Evolutionary conservation across 257 asterid species (phyloP).

Genomic region (Fraxinus excelsior): DNA sequence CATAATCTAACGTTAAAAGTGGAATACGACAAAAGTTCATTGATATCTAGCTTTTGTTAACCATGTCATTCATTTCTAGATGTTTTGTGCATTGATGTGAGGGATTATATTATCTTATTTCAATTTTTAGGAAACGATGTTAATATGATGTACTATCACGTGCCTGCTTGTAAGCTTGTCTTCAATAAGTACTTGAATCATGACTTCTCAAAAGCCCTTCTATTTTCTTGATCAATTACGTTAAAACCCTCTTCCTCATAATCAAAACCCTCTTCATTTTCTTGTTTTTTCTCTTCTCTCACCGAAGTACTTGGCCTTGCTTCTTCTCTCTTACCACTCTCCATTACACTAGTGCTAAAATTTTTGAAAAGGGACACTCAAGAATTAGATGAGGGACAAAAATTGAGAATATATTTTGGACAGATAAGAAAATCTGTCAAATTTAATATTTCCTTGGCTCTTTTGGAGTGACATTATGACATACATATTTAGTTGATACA

Average conservation of each 20-base stretch:
- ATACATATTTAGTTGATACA: not conserved
- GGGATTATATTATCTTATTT: no score
- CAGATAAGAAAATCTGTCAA: slow-evolving; percentile 24
- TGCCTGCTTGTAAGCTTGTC: no score
- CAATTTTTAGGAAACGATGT: no score
- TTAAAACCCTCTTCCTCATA: slow-evolving; percentile 23
- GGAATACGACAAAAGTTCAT: not conserved
- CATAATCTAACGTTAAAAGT: not conserved
- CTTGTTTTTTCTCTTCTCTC: slow-evolving; percentile 31
- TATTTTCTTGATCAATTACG: slow-evolving; percentile 25
- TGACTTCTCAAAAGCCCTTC: slow-evolving; percentile 34
- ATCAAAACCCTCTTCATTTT: slow-evolving; percentile 19
- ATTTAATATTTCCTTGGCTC: not conserved
- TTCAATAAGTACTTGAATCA: no score
- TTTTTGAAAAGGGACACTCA: not conserved
- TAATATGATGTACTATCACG: no score
- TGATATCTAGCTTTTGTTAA: no score
- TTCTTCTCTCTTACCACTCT: slow-evolving; percentile 37
- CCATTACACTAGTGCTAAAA: slow-evolving; percentile 24
- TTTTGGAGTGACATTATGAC: not conserved
- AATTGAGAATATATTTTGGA: slow-evolving; percentile 5
- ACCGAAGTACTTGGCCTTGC: slow-evolving; percentile 41
- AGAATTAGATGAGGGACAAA: slow-evolving; percentile 20
- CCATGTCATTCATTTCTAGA: no score
- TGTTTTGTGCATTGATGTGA: no score